Conservation (phyloP, 345 rosid genomes). For the Murraya koenigii region DNA sequence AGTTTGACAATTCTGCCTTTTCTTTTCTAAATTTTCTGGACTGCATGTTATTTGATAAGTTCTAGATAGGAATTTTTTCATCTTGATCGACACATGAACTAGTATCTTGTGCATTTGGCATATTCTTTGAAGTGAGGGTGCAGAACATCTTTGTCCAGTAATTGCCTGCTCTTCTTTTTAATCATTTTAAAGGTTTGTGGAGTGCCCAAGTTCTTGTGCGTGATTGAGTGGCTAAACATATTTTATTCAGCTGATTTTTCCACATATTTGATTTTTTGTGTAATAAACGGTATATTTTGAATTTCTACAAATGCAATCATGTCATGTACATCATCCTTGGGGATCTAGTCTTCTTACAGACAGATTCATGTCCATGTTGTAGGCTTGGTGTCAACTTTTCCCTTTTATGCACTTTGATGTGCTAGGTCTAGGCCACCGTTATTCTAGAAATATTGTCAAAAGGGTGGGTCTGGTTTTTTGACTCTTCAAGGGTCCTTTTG, state of each 20-base stretch:
- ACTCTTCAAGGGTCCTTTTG: neutral
- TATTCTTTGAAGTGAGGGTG: neutral
- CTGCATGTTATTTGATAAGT: neutral
- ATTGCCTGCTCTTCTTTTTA: neutral
- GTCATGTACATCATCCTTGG: neutral
- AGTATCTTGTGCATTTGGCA: neutral
- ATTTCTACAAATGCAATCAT: neutral
- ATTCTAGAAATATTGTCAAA: neutral
- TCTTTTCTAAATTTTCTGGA: neutral
- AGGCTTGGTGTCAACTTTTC: neutral
- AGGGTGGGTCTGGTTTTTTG: neutral
- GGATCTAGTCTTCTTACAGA: neutral
- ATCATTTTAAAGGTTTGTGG: neutral
- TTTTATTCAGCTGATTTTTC: neutral
- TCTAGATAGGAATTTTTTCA: neutral
- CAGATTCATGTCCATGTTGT: neutral
- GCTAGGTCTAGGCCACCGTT: neutral
- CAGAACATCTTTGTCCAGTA: neutral
- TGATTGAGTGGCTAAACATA: neutral
- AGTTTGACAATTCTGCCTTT: neutral
- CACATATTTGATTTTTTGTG: neutral
- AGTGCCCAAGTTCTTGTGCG: neutral
- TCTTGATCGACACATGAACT: neutral
- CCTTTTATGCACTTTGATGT: neutral
- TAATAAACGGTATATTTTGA: neutral